These are phyloP conservation scores for Diaporthe aspalathi DNA, from an alignment of 2,329 filamentous ascomycete species.

Conservation along the genomic window DNA sequence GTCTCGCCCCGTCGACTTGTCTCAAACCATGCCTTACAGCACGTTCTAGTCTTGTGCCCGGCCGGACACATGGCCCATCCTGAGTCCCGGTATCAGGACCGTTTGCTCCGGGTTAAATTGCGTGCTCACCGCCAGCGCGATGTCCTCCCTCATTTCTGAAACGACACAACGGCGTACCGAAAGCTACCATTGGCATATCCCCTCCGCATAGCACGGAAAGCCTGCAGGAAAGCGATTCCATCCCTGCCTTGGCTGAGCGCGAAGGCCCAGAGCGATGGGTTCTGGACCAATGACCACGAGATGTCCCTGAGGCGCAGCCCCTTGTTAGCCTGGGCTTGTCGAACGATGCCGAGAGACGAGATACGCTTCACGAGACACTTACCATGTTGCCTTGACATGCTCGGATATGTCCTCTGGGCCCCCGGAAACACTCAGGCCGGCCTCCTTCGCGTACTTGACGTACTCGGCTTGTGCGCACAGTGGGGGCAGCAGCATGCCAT, in stretches of 20 bases:
- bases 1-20: background rate
- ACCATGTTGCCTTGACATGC: slow-evolving; percentile 71
- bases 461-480: slow-evolving; percentile 66
- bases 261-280: slow-evolving; percentile 70
- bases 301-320: slow-evolving; percentile 62
- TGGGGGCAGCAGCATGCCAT: slow-evolving; percentile 70
- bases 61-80: background rate
- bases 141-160: slow-evolving; percentile 55
- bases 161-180: slow-evolving; percentile 68
- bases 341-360: background rate
- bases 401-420: slow-evolving; percentile 67
- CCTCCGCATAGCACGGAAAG: slow-evolving; percentile 70
- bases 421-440: slow-evolving; percentile 58
- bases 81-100: background rate
- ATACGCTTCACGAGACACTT: slow-evolving; percentile 42
- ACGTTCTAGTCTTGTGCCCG: background rate
- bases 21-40: slow-evolving; percentile 11
- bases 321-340: slow-evolving; percentile 10
- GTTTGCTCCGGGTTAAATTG: background rate
- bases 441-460: slow-evolving; percentile 59
- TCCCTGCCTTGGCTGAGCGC: slow-evolving; percentile 70
- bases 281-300: slow-evolving; percentile 70
- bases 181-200: slow-evolving; percentile 70
- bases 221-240: slow-evolving; percentile 69
- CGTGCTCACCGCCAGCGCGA: background rate